A percentile compares a stretch with the other conserved stretches of the same genome.
phyloP scores from a whole-genome alignment of 2,329 filamentous ascomycete genomes.

The Grosmannia huntii region DNA sequence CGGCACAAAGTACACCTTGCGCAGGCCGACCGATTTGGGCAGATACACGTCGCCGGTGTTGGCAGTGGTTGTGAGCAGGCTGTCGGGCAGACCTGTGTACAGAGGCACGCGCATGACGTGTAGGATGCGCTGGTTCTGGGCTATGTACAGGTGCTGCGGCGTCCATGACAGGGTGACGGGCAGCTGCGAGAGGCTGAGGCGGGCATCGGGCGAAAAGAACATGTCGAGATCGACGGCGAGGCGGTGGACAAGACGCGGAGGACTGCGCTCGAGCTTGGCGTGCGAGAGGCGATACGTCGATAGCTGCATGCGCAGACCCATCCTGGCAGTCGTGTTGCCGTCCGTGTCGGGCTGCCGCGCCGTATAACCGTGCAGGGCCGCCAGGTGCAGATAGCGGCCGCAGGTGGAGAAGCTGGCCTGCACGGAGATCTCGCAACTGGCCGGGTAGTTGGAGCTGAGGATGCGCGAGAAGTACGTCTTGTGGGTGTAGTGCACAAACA shows the following conservation, averaged over 20 bases:
- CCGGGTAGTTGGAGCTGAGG: not conserved
- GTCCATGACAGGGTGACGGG: constrained; percentile 1
- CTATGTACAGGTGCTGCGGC: not conserved
- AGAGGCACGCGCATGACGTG: constrained; percentile 1
- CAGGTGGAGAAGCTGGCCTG: constrained; percentile 2
- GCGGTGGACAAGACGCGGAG: not conserved
- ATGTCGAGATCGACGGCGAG: not conserved
- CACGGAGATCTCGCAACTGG: not conserved
- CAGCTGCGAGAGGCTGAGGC: not conserved
- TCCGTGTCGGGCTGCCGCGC: not conserved
- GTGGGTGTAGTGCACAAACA: not conserved
- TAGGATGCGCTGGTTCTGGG: not conserved
- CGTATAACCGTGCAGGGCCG: not conserved
- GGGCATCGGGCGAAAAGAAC: not conserved
- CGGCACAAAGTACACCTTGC: not conserved
- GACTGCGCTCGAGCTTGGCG: not conserved
- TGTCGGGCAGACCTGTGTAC: not conserved
- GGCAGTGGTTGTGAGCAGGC: not conserved
- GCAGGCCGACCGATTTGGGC: not conserved
- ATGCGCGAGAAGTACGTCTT: not conserved
- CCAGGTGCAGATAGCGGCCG: constrained; percentile 1
- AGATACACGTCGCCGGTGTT: constrained; percentile 1
- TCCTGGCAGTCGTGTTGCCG: not conserved
- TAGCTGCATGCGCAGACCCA: not conserved
- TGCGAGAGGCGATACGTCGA: constrained; percentile 1